phyloP scores from a whole-genome alignment of 2,329 filamentous ascomycete genomes.

The Pseudogymnoascus sp. region DNA sequence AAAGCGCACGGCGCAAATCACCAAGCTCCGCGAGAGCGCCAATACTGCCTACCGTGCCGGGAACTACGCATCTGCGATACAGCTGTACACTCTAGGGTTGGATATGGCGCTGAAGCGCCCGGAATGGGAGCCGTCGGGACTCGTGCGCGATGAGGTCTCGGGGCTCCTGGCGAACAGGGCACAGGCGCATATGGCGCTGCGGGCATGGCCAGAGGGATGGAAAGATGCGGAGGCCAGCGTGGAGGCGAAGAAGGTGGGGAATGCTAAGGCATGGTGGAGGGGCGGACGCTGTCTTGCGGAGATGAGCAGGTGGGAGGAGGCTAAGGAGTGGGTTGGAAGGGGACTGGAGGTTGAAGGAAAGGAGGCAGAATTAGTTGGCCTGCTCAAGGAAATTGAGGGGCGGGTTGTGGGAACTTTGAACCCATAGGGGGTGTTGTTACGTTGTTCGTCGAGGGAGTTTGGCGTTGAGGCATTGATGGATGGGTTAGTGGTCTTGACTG shows the following conservation, averaged over 20 bases:
- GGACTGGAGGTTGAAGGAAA: slow-evolving; percentile 78
- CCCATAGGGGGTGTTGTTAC: not conserved
- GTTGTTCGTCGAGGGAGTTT: not conserved
- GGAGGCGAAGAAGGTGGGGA: slow-evolving; percentile 77
- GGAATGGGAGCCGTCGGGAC: slow-evolving; percentile 75
- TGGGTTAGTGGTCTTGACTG: slow-evolving; percentile 5
- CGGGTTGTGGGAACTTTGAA: slow-evolving; percentile 27
- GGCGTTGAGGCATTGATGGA: slow-evolving; percentile 6
- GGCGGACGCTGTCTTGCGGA: slow-evolving; percentile 77
- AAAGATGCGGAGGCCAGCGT: slow-evolving; percentile 83
- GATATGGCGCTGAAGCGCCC: slow-evolving; percentile 81
- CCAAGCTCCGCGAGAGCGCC: slow-evolving; percentile 82
- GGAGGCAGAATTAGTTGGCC: slow-evolving; percentile 54
- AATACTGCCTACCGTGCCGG: slow-evolving; percentile 77
- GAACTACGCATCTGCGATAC: slow-evolving; percentile 66
- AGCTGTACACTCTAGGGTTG: slow-evolving; percentile 77
- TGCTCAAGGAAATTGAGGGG: slow-evolving; percentile 56
- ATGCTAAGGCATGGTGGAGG: slow-evolving; percentile 93
- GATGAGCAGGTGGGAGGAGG: slow-evolving; percentile 84
- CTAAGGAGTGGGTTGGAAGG: slow-evolving; percentile 66
- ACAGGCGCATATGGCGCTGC: slow-evolving; percentile 78
- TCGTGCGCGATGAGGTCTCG: slow-evolving; percentile 79
- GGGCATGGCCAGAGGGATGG: slow-evolving; percentile 77
- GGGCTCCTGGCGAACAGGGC: slow-evolving; percentile 79
- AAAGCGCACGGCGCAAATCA: slow-evolving; percentile 80